A percentile compares a stretch with the other conserved stretches of the same genome.
Evolutionary conservation across 208 protist species (phyloP).

Genomic region (Novymonas esmeraldas): DNA sequence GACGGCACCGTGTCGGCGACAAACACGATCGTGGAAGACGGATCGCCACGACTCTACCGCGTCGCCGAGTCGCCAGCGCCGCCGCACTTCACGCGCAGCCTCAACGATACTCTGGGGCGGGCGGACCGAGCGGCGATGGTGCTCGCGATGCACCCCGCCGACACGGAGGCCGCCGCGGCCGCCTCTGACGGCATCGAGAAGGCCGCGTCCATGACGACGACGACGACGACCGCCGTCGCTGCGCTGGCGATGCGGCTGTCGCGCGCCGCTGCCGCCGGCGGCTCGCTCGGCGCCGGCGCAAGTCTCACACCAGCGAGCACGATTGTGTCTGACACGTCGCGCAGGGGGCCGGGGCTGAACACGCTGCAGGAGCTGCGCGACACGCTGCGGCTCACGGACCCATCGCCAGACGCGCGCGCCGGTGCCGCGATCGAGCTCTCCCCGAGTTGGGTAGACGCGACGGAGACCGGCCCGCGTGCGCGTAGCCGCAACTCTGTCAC

Average conservation of each 20-base stretch:
- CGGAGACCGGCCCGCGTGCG: not conserved
- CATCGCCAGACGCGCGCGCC: not conserved
- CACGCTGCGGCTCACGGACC: constrained; percentile 18
- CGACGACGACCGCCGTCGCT: constrained; percentile 1
- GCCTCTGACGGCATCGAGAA: not conserved
- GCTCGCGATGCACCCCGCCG: constrained; percentile 19
- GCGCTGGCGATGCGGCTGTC: constrained; percentile 11
- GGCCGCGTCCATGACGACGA: not conserved
- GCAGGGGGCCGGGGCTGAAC: not conserved
- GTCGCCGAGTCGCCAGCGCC: not conserved
- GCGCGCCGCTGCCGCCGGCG: not conserved
- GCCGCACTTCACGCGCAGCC: constrained; percentile 8
- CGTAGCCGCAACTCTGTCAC: not conserved
- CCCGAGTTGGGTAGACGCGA: not conserved
- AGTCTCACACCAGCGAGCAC: constrained; percentile 9
- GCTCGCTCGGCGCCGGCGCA: not conserved
- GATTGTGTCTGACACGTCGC: constrained; percentile 3
- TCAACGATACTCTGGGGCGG: constrained; percentile 55
- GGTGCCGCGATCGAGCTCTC: not conserved
- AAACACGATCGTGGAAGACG: constrained; percentile 1
- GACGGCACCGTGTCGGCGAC: constrained; percentile 29
- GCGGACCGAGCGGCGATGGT: constrained; percentile 50
- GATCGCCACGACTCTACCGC: not conserved
- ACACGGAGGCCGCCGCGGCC: not conserved
- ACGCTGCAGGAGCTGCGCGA: constrained; percentile 28